Evolutionary conservation across 202 grass and related monocot species (phyloP).

Genomic region (Carex arenaria): DNA sequence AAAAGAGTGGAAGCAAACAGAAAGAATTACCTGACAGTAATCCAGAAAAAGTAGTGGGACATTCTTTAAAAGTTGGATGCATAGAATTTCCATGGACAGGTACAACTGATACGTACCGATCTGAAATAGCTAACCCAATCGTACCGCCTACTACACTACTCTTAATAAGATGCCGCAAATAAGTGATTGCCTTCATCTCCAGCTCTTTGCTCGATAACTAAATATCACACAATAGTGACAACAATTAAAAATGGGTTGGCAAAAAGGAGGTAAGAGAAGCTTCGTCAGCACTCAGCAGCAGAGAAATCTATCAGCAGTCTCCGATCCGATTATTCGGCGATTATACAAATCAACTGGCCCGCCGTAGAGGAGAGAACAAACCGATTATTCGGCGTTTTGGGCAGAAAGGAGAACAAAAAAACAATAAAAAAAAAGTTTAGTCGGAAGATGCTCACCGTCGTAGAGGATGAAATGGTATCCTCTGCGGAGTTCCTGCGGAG

Average conservation of each 20-base stretch:
- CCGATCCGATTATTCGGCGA: too few species aligned
- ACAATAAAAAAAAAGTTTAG: too few species aligned
- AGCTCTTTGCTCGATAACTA: background rate
- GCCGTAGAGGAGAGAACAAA: too few species aligned
- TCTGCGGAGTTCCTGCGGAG: too few species aligned
- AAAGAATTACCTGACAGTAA: conserved; percentile 35
- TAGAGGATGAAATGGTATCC: too few species aligned
- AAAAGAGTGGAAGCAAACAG: background rate
- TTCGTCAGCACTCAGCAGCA: background rate
- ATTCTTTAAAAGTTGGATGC: conserved; percentile 42
- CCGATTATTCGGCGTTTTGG: too few species aligned
- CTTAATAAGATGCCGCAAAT: conserved; percentile 38
- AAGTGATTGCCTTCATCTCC: conserved; percentile 33
- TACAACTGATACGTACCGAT: conserved; percentile 35
- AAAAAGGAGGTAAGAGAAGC: background rate
- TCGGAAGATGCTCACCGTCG: too few species aligned
- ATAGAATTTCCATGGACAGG: conserved; percentile 48
- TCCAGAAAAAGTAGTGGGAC: conserved; percentile 29
- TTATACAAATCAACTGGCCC: too few species aligned
- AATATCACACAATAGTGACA: background rate
- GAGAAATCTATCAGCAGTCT: background rate
- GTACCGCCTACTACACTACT: conserved; percentile 7
- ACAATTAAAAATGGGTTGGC: background rate
- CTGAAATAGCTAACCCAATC: conserved; percentile 36
- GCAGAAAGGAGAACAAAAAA: too few species aligned